Base-by-base conservation (phyloP, 495 filamentous ascomycete species). In the Lophiostoma macrostomum region DNA sequence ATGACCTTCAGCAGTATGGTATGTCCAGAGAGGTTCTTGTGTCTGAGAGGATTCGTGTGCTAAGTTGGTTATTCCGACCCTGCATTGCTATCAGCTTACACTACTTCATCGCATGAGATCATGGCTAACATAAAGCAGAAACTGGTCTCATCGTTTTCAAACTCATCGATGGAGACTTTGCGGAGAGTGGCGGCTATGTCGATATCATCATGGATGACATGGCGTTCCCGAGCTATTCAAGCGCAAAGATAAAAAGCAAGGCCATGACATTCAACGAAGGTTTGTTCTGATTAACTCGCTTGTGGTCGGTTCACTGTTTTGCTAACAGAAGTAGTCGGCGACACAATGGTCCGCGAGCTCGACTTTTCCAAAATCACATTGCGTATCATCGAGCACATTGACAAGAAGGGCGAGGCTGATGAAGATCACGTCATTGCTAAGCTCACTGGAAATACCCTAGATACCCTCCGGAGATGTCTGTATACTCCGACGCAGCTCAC, bases 191-290 rank as follows among this genome's bases (percentile, higher is more conserved):
- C 60, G 84, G 83, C 19, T 83, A 88, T 61, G 72, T 99, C 28
- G 91, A 99, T 64, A 82, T 97, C 16, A 64, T 94, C 37, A 91
- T 97, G 70, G 93, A 99, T 69, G 93, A 99, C 63, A 88, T 90
- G 78, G 78, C 86, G 36, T 97, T 91, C 77, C 87, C 93, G 1
- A 84, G 90, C 1, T 96, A 94, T 64, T 73, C 75, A n/a, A 90
- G 88, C 12, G 77, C 83, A 7, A 88, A 83, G 50, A 80, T 90
- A 24, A 84, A 77, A 58, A 73, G 74, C 5, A 83, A 76, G 53
- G 71, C 77, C 1, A 75, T 78, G 50, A 86, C 79, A 31, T 87
- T 96, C 63, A 82, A 90, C 51, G 93, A 97, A 73, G 87, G 79
- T 82, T 69, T 53, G 76, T 74, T 23, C 12, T 14, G 30, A 25